These are phyloP conservation scores for Nitzschia sp. DNA, from an alignment of 108 stramenopile genomes.

Conservation along the genomic window DNA sequence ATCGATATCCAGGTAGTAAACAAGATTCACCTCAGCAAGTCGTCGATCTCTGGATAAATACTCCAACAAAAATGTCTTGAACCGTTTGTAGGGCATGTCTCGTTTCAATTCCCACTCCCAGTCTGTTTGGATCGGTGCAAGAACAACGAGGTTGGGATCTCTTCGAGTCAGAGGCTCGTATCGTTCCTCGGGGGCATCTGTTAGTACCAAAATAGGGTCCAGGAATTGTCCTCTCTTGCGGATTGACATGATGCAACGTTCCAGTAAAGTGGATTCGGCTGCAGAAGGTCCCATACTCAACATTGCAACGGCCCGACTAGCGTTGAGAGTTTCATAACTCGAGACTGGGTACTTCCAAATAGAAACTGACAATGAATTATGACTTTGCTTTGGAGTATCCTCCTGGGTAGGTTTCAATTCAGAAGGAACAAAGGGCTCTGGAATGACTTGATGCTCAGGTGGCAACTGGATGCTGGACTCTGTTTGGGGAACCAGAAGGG, in stretches of 20 bases:
- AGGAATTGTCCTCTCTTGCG: slow-evolving; percentile 44
- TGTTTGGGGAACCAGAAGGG: too few relatives aligned
- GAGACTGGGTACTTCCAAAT: background rate
- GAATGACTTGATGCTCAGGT: too few relatives aligned
- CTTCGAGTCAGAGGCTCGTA: slow-evolving; percentile 29
- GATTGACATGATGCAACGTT: slow-evolving; percentile 50
- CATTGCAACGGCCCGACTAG: slow-evolving; percentile 34
- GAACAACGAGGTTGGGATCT: slow-evolving; percentile 43
- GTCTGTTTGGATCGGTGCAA: slow-evolving; percentile 41
- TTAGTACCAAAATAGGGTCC: slow-evolving; percentile 35
- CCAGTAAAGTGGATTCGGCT: slow-evolving; percentile 42
- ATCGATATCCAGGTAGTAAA: slow-evolving; percentile 58
- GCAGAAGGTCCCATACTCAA: slow-evolving; percentile 49
- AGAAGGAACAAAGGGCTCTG: too few relatives aligned
- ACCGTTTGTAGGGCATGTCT: slow-evolving; percentile 35
- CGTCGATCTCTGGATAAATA: slow-evolving; percentile 38
- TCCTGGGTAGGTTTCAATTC: too few relatives aligned
- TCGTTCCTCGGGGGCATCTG: slow-evolving; percentile 41
- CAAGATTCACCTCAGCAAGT: slow-evolving; percentile 28
- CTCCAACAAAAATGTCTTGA: slow-evolving; percentile 55
- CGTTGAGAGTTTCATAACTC: background rate
- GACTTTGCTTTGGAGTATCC: too few relatives aligned
- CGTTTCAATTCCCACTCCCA: slow-evolving; percentile 31
- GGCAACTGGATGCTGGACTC: too few relatives aligned
- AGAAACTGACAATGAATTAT: background rate